phyloP scores from a whole-genome alignment of 2,329 filamentous ascomycete species.

The Paracamarosporium sp. region DNA sequence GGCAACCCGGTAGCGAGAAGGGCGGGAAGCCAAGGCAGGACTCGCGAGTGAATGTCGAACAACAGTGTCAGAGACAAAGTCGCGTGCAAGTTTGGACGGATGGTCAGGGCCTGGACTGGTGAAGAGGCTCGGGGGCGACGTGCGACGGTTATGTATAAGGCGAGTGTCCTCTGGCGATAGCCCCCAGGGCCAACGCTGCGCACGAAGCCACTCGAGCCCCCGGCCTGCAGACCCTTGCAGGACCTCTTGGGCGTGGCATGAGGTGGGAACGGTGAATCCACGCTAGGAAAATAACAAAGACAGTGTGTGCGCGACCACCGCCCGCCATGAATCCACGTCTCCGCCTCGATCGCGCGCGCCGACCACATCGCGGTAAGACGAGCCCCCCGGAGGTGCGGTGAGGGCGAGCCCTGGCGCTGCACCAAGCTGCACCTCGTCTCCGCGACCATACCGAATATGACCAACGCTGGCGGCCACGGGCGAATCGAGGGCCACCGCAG shows the following conservation, averaged over 20 bases:
- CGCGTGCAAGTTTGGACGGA: constrained; percentile 16
- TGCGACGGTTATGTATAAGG: constrained; percentile 44
- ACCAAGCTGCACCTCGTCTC: constrained; percentile 23
- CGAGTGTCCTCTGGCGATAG: constrained; percentile 28
- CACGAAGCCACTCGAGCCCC: constrained; percentile 15
- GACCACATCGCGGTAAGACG: constrained; percentile 40
- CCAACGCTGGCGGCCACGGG: constrained; percentile 20
- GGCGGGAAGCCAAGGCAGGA: not conserved
- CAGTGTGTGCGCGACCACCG: constrained; percentile 30
- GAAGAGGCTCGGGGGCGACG: constrained; percentile 41
- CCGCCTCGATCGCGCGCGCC: constrained; percentile 49
- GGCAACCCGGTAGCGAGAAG: constrained; percentile 29
- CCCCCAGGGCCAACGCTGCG: constrained; percentile 39
- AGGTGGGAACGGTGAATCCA: constrained; percentile 42
- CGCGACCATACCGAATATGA: constrained; percentile 29
- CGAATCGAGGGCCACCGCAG: constrained; percentile 28
- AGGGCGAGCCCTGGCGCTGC: constrained; percentile 34
- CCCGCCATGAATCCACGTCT: constrained; percentile 34
- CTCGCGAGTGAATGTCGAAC: not conserved
- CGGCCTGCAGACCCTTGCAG: constrained; percentile 8
- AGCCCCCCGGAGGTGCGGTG: constrained; percentile 41
- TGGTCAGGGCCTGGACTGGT: constrained; percentile 41
- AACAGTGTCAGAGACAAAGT: not conserved
- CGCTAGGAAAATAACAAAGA: constrained; percentile 48
- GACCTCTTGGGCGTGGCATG: constrained; percentile 39